Evolutionary conservation across 371 early-diverging fungal genomes (phyloP), one percentile per base, ranked within the genome.

Genomic region (Mortierella sp.): DNA sequence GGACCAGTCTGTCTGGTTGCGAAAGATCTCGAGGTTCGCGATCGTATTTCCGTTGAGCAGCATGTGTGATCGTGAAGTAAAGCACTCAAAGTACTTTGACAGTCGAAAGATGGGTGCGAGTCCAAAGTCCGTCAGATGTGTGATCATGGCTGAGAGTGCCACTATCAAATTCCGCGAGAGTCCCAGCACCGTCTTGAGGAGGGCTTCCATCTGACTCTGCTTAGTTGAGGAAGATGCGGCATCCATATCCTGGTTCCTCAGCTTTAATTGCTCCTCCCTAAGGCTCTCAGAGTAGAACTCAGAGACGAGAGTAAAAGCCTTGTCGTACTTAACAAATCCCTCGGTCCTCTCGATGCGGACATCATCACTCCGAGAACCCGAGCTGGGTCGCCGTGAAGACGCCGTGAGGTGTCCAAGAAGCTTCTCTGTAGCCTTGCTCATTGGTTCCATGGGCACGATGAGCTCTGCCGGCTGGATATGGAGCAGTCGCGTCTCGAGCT

Each of bases 391-490:
- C 11, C 50, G 54, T 8, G 78, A 60, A 11, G 80, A 79, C 21
- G 49, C 63, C 42, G 71, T 66, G 53, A 83, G 60, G 61, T 76
- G 83, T 7, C 50, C 70, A 19, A 90, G 65, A n/a, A 87, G 54
- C 27, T 85, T 86, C 50, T 83, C 83, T 1, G 90, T 87, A 0
- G 87, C 84, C 28, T 76, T 60, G 39, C 87, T 85, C 52, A 91
- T 60, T 1, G 50, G 30, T 0, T 70, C 62, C 34, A 50, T 44
- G 0, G 96, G 90, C 0, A 93, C 55, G 19, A 96, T 78, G 8
- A 96, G 57, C 72, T 96, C 96, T 30, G 86, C 81, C 0, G 95
- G 94, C 31, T 86, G 89, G 37, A 94, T 75, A 66, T 94, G 93
- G 47, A 86, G 71, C 30, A 96, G 32, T 2, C 94, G 85, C 0